These are phyloP conservation scores for Paragyromitra xinjiangensis DNA, from an alignment of 495 filamentous ascomycete genomes.

Conservation along the genomic window DNA sequence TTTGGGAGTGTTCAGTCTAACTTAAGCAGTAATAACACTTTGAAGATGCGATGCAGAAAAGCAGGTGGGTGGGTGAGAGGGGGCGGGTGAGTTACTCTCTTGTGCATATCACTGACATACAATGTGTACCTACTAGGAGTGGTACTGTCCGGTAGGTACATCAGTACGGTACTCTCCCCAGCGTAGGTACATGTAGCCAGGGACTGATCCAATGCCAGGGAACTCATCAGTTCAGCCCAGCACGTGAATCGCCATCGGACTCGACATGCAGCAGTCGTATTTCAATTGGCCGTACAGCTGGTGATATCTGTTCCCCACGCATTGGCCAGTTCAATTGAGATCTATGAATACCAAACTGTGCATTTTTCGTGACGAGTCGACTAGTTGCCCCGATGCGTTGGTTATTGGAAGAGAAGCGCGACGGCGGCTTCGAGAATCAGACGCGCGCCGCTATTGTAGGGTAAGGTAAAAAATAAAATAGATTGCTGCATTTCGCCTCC, in stretches of 20 bases:
- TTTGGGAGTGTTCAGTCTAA: conserved; percentile 6
- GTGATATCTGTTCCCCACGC: conserved; percentile 30
- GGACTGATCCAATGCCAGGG: conserved; percentile 8
- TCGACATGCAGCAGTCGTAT: conserved; percentile 31
- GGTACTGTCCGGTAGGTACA: neutral
- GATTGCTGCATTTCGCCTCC: conserved; percentile 22
- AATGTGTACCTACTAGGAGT: too few relatives aligned
- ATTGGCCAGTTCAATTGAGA: conserved; percentile 39
- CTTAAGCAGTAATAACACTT: neutral
- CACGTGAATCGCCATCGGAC: conserved; percentile 19
- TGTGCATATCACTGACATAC: neutral
- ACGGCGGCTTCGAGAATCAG: conserved; percentile 10
- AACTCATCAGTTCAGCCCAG: conserved; percentile 14
- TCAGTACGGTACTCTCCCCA: neutral
- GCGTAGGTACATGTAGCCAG: conserved; percentile 14
- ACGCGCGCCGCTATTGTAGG: neutral
- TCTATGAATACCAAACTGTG: conserved; percentile 8
- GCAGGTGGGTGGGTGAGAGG: neutral
- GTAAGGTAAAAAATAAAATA: neutral
- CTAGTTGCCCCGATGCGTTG: neutral
- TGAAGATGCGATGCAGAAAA: conserved; percentile 18
- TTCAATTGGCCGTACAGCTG: conserved; percentile 20
- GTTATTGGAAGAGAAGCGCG: conserved; percentile 12
- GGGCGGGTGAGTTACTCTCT: neutral
- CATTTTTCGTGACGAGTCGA: conserved; percentile 20